Conservation (phyloP, 1,284 basidiomycete genomes). For the Albatrellus sp. region DNA sequence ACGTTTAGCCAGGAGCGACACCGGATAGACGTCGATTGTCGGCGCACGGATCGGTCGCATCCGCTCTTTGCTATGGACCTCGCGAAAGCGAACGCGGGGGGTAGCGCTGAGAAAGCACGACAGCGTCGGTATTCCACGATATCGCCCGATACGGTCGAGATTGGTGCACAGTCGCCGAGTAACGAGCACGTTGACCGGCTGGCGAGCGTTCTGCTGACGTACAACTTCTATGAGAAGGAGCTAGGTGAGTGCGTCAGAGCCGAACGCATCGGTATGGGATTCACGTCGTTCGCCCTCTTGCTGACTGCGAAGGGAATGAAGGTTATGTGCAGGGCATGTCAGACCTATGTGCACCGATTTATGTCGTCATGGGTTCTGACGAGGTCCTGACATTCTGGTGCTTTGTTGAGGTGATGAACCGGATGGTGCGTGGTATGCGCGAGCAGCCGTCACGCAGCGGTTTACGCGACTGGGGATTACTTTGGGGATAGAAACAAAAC, state of each 20-base stretch:
- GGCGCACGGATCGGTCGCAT: constrained; percentile 90
- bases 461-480: background rate
- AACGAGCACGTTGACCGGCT: constrained; percentile 81
- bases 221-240: constrained; percentile 84
- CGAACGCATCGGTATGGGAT: background rate
- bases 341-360: constrained; percentile 88
- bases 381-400: constrained; percentile 93
- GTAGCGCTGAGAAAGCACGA: constrained; percentile 40
- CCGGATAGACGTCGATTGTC: constrained; percentile 90
- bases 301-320: constrained; percentile 18
- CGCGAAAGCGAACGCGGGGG: constrained; percentile 16
- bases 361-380: constrained; percentile 83
- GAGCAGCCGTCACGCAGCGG: constrained; percentile 1
- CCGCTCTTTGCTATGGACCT: constrained; percentile 58
- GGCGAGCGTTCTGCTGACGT: constrained; percentile 79
- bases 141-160: constrained; percentile 55
- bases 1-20: constrained; percentile 53
- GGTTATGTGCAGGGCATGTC: constrained; percentile 97
- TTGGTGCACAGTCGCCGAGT: constrained; percentile 72
- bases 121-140: constrained; percentile 49
- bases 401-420: constrained; percentile 89
- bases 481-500: constrained; percentile 66
- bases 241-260: constrained; percentile 40
- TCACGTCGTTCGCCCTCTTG: constrained; percentile 11
- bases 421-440: constrained; percentile 54